Evolutionary conservation across 768 basidiomycete genomes (phyloP).

Genomic region (Xerocomellus intermedius): DNA sequence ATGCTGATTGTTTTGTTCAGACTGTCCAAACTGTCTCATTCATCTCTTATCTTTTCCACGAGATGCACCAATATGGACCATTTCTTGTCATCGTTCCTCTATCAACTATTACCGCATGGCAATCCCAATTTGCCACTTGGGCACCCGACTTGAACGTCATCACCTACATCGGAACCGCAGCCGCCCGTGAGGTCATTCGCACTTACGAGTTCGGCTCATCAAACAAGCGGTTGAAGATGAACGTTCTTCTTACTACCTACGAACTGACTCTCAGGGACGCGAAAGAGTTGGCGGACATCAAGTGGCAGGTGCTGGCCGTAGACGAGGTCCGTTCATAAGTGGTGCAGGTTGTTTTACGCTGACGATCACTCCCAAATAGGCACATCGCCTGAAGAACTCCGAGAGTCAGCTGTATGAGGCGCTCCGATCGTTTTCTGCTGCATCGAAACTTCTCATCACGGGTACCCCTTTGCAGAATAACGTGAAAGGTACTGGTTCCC

Average conservation of each 20-base stretch:
- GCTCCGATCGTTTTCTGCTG: conserved; percentile 81
- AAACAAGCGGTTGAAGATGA: conserved; percentile 93
- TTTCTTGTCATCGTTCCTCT: conserved; percentile 97
- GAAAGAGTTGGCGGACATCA: conserved; percentile 86
- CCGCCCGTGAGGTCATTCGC: conserved; percentile 88
- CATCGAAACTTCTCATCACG: conserved; percentile 93
- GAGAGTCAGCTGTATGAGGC: conserved; percentile 98
- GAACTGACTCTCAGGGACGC: conserved; percentile 91
- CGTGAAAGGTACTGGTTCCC: conserved; percentile 74
- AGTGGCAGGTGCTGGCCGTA: conserved; percentile 95
- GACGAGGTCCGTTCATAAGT: conserved; percentile 68
- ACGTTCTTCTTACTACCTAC: conserved; percentile 95
- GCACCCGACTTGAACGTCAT: conserved; percentile 96
- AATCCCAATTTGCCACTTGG: conserved; percentile 91
- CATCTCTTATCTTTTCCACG: conserved; percentile 92
- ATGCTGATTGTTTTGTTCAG: conserved; percentile 37
- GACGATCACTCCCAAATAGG: conserved; percentile 44
- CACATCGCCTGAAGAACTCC: conserved; percentile 96
- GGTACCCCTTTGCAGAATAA: conserved; percentile 99
- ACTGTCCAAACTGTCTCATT: conserved; percentile 96
- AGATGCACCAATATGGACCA: conserved; percentile 90
- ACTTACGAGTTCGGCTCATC: conserved; percentile 87
- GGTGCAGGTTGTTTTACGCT: conserved; percentile 2
- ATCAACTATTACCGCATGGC: conserved; percentile 98
- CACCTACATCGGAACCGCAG: conserved; percentile 89